These are phyloP conservation scores for Baudoinia panamericana DNA, from an alignment of 495 filamentous ascomycete genomes.

Conservation along the genomic window DNA sequence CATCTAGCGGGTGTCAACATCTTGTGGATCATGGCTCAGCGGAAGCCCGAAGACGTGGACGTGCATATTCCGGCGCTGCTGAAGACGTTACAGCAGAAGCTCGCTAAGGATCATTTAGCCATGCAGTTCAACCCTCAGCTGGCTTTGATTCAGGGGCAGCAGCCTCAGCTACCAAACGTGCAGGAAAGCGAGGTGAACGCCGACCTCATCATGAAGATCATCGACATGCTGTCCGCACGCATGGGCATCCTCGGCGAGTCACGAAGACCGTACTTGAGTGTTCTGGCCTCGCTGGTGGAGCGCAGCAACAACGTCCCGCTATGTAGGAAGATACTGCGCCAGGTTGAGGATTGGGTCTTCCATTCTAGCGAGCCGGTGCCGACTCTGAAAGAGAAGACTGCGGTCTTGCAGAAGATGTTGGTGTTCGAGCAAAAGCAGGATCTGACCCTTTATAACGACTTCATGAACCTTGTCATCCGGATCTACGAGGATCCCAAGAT, in stretches of 20 bases:
- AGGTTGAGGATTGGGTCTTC: constrained; percentile 96
- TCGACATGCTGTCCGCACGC: constrained; percentile 77
- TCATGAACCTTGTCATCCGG: constrained; percentile 87
- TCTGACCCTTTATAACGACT: constrained; percentile 71
- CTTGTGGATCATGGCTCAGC: constrained; percentile 76
- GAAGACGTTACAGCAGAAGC: constrained; percentile 84
- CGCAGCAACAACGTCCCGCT: constrained; percentile 73
- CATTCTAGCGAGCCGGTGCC: constrained; percentile 84
- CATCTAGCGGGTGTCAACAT: constrained; percentile 81
- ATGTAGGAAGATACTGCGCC: constrained; percentile 79
- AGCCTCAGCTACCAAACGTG: constrained; percentile 17
- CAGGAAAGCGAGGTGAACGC: constrained; percentile 77
- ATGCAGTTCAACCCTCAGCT: constrained; percentile 43
- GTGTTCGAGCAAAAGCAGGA: constrained; percentile 78
- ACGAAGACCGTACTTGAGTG: constrained; percentile 81
- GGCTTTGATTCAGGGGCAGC: constrained; percentile 22
- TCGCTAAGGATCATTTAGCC: constrained; percentile 85
- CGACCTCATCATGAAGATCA: constrained; percentile 78
- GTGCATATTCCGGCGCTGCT: constrained; percentile 75
- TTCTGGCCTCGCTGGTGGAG: constrained; percentile 86
- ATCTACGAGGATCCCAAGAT: constrained; percentile 97
- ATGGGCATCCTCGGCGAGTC: constrained; percentile 93
- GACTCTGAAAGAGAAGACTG: constrained; percentile 94
- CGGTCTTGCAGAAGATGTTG: constrained; percentile 93
- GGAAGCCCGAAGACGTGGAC: constrained; percentile 73